Evolutionary conservation across 768 basidiomycete species (phyloP), one percentile per base, ranked within the genome.

Genomic region (Agrocybe chaxingu): DNA sequence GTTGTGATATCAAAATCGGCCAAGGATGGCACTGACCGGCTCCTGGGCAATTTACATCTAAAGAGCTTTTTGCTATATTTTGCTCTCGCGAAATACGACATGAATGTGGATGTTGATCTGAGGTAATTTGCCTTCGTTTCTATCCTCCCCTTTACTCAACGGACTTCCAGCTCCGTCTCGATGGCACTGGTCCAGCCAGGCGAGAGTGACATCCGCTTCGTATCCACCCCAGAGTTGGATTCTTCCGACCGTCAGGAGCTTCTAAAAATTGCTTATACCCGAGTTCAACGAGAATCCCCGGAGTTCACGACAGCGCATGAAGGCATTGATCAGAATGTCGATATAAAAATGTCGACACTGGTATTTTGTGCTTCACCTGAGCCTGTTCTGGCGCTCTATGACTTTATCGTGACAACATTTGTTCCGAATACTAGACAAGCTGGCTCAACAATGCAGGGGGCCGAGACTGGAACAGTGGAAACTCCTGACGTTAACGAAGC

Each of bases 401-500:
- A 98, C 70, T 98, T 96, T 71, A 82, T 99, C 67, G 95, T 99
- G 87, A 87, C 89, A 2, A 98, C 97, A 0, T 99, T 99, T 67
- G 89, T 92, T 8, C 53, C 57, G 35, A 50, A 45, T 33, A 34
- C 56, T 7, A 24, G 53, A 53, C 30, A 50, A 50, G 31, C 45
- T 16, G n/a, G 18, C 18, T 12, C 45, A 44, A 11, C 33, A 42
- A 0, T 46, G 42, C 36, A 9, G 40, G 36, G 37, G 11, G n/a
- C 37, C 7, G 18, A 45, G 37, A 36, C 37, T 13, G 33, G 32
- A 46, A 16, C 35, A 16, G 31, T 8, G 7, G 31, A 7, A 4
- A 19, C 18, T 36, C 29, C 39, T 11, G 34, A 9, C 18, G 16
- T 38, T 10, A 10, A 7, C 29, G 35, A 16, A 8, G 37, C 5